Evolutionary conservation across 768 basidiomycete species (phyloP).

Genomic region (Dacryopinax primogenitus): DNA sequence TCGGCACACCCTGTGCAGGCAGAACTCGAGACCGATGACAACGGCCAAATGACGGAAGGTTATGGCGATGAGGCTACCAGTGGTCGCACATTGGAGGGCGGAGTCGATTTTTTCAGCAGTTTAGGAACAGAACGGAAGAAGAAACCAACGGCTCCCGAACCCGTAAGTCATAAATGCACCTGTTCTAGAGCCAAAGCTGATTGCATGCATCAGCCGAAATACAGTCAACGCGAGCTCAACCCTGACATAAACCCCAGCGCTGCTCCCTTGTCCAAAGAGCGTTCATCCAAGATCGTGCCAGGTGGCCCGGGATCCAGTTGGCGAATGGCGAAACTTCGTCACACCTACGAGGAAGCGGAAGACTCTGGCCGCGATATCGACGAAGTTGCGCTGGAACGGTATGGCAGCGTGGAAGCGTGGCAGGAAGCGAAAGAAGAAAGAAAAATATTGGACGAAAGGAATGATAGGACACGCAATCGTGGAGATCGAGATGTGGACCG

Average conservation of each 20-base stretch:
- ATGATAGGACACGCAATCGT: constrained; percentile 38
- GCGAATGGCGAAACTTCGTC: constrained; percentile 93
- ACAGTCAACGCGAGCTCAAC: constrained; percentile 54
- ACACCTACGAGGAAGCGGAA: constrained; percentile 79
- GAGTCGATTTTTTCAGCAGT: constrained; percentile 78
- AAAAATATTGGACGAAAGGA: constrained; percentile 70
- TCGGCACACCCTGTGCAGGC: neutral
- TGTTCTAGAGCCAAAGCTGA: constrained; percentile 28
- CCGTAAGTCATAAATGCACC: constrained; percentile 35
- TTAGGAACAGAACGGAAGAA: constrained; percentile 67
- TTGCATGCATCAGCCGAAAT: constrained; percentile 37
- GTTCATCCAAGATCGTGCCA: constrained; percentile 42
- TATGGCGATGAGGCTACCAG: constrained; percentile 43
- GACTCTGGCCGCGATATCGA: constrained; percentile 65
- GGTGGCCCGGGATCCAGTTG: constrained; percentile 90
- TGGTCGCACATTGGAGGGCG: constrained; percentile 40
- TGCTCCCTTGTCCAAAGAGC: constrained; percentile 29
- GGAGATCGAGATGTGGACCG: constrained; percentile 31
- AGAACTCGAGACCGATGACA: constrained; percentile 12
- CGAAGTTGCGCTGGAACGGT: constrained; percentile 76
- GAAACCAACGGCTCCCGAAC: constrained; percentile 53
- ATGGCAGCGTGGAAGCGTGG: constrained; percentile 72
- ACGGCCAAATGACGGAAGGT: constrained; percentile 43
- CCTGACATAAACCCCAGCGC: constrained; percentile 37
- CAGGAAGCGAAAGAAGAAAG: constrained; percentile 82